These are phyloP conservation scores for Raphanus raphanistrum DNA, from an alignment of 345 rosid genomes.

Conservation along the genomic window DNA sequence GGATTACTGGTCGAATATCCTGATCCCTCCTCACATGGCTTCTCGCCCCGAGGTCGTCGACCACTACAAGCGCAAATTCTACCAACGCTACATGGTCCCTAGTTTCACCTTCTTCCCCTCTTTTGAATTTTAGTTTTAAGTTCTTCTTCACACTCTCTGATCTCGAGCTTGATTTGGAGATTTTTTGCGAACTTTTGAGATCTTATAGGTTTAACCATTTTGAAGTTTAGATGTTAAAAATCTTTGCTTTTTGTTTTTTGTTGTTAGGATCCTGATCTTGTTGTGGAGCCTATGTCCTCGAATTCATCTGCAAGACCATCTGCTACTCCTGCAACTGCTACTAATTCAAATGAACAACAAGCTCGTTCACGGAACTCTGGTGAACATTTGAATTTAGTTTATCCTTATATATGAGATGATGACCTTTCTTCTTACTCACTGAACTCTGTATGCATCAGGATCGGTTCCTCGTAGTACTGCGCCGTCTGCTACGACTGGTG, in stretches of 20 bases:
- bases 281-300: conserved; percentile 87
- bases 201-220: conserved; percentile 10
- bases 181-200: not conserved
- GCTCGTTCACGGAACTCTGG: conserved; percentile 63
- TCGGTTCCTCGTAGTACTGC: conserved; percentile 65
- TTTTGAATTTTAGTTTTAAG: not conserved
- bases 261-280: conserved; percentile 75
- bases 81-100: conserved; percentile 82
- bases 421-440: conserved; percentile 1
- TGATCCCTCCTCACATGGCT: conserved; percentile 89
- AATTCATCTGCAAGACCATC: conserved; percentile 56
- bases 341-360: conserved; percentile 53
- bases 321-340: conserved; percentile 56
- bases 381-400: conserved; percentile 16
- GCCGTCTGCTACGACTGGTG: conserved; percentile 55
- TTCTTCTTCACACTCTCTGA: not conserved
- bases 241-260: conserved; percentile 9
- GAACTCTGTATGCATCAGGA: conserved; percentile 45
- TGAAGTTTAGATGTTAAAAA: conserved; percentile 2
- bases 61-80: conserved; percentile 94
- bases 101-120: not conserved
- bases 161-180: conserved; percentile 7
- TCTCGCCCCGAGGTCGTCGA: conserved; percentile 83
- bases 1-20: conserved; percentile 90
- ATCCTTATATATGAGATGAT: not conserved